Base-by-base conservation (phyloP, 2,329 filamentous ascomycete genomes). In the Penicillium aurantiogriseum region DNA sequence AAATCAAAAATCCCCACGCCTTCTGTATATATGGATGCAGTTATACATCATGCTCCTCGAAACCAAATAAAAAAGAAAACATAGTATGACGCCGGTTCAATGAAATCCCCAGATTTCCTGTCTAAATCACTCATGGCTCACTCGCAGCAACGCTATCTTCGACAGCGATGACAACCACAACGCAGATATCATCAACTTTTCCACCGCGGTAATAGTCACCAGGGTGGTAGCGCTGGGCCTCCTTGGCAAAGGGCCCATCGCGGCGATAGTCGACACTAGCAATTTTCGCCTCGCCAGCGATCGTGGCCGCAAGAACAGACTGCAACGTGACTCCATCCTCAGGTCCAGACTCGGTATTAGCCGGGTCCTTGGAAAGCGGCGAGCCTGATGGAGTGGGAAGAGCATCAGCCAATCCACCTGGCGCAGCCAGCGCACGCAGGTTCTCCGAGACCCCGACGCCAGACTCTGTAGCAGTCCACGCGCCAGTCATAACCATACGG, bases 101-200 rank as follows among this genome's bases (percentile, higher is more conserved):
- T 33, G n/a, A 33, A 25, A 31, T 27, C n/a, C 19, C 15, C 21
- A 48, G 17, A 25, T 23, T 19, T 40, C 43, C 33, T 23, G 13
- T 27, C 23, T 9, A n/a, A 33, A 29, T 42, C 19, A 23, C 27
- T 47, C 23, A 56, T 19, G 44, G 6, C 33, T 43, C 31, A 13
- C n/a, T 33, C 13, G 36, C 23, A 36, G 35, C 56, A 8, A 56
- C 29, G 23, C 57, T 64, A 54, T 77, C 85, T 64, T 92, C 88
- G 9, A 90, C 86, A 1, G 90, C 91, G 31, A 96, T 80, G 33
- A 88, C 85, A 15, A 92, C 87, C 50, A 99, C 80, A 5, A 91
- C 91, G 68, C 91, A 93, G 58, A 99, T 97, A 74, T 99, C 94
- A 72, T 99, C 94, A 21, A 95, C 85, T 76, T 99, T 99, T 51